These are phyloP conservation scores for Kewa caespitosa DNA, from an alignment of 179 eudicot species.

Conservation along the genomic window DNA sequence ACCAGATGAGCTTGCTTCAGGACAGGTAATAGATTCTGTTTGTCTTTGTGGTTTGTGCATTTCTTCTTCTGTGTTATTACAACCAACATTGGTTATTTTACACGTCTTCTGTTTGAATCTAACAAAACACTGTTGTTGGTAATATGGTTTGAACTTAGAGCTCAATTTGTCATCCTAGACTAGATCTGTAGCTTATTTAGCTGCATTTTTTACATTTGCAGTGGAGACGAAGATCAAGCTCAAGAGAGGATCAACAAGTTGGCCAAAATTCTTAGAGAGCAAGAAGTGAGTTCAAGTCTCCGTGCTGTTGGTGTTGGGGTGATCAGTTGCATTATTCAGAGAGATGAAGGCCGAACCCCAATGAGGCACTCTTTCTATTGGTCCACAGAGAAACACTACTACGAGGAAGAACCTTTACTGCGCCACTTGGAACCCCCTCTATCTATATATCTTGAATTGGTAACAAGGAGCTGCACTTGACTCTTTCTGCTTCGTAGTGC, in stretches of 20 bases:
- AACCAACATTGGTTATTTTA: background rate
- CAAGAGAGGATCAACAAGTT: constrained; percentile 91
- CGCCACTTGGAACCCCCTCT: constrained; percentile 99
- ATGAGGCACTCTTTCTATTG: constrained; percentile 98
- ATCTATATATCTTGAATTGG: constrained; percentile 95
- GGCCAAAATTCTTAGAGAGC: constrained; percentile 83
- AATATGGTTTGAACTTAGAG: background rate
- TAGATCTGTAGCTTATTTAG: background rate
- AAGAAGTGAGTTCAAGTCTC: constrained; percentile 81
- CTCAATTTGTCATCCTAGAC: background rate
- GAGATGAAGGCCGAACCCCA: constrained; percentile 98
- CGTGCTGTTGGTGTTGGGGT: constrained; percentile 82
- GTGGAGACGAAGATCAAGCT: constrained; percentile 99
- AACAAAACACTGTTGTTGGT: background rate
- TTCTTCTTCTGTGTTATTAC: background rate
- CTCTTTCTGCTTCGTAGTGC: background rate
- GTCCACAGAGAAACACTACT: constrained; percentile 76
- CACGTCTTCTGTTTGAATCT: background rate
- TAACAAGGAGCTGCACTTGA: constrained; percentile 25
- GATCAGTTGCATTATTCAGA: constrained; percentile 94
- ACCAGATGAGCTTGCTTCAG: constrained; percentile 95
- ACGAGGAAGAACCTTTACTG: constrained; percentile 79
- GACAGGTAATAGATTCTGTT: constrained; percentile 62
- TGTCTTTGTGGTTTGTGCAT: constrained; percentile 2
- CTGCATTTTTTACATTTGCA: constrained; percentile 34